Conservation (phyloP, 2,329 filamentous ascomycete genomes). For the Colletotrichum tropicicola region DNA sequence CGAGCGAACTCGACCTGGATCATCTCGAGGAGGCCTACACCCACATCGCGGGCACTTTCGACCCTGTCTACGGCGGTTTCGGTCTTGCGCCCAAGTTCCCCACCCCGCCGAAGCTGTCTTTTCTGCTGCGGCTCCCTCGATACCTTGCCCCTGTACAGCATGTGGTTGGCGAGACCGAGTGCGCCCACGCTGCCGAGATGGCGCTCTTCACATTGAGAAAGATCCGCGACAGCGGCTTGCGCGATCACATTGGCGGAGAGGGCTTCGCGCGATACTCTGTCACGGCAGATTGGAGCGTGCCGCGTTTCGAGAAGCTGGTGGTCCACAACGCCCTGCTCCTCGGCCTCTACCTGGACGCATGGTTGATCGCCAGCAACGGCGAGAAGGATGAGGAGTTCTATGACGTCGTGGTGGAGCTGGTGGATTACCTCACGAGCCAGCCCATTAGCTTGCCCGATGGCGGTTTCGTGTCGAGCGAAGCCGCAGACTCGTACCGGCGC, state of each 20-base stretch:
- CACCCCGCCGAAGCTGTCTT: slow-evolving; percentile 84
- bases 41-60: slow-evolving; percentile 83
- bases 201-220: slow-evolving; percentile 81
- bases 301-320: slow-evolving; percentile 97
- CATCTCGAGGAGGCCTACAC: slow-evolving; percentile 89
- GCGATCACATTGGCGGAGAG: slow-evolving; percentile 62
- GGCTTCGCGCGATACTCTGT: slow-evolving; percentile 82
- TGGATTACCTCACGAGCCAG: slow-evolving; percentile 81
- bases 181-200: slow-evolving; percentile 78
- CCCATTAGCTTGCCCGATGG: slow-evolving; percentile 75
- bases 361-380: slow-evolving; percentile 61
- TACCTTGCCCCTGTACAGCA: slow-evolving; percentile 80
- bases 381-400: slow-evolving; percentile 75
- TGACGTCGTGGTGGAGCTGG: slow-evolving; percentile 81
- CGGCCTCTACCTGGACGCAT: slow-evolving; percentile 86
- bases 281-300: slow-evolving; percentile 90
- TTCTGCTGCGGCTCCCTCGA: slow-evolving; percentile 78
- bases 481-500: slow-evolving; percentile 83
- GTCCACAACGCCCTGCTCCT: slow-evolving; percentile 91
- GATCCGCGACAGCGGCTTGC: slow-evolving; percentile 68
- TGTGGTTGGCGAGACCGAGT: slow-evolving; percentile 87
- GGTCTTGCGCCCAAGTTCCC: slow-evolving; percentile 86
- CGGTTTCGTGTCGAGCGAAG: slow-evolving; percentile 88
- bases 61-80: slow-evolving; percentile 83
- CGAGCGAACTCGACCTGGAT: slow-evolving; percentile 85